Conservation (phyloP, 495 filamentous ascomycete genomes). For the Penicillium canescens region DNA sequence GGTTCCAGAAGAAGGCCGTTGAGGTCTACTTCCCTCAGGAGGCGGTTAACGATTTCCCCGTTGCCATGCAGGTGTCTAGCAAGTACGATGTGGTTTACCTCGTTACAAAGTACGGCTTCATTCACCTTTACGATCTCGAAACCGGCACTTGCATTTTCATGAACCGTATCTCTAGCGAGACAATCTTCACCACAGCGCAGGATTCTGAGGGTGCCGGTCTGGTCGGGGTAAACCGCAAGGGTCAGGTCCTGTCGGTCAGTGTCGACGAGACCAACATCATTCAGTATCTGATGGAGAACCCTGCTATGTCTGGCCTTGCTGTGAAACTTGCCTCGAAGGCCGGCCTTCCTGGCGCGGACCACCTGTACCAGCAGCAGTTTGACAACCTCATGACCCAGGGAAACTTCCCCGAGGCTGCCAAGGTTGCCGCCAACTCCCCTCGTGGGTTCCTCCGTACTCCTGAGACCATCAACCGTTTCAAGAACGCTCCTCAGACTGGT, state of each 20-base stretch:
- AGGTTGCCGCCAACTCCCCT: constrained; percentile 93
- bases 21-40: constrained; percentile 97
- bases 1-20: constrained; percentile 91
- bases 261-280: constrained; percentile 90
- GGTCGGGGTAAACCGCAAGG: constrained; percentile 95
- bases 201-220: constrained; percentile 85
- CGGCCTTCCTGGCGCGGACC: constrained; percentile 91
- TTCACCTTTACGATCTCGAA: constrained; percentile 97
- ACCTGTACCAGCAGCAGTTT: constrained; percentile 91
- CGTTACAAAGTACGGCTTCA: constrained; percentile 98
- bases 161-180: constrained; percentile 99
- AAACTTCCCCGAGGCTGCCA: constrained; percentile 85
- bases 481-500: constrained; percentile 69
- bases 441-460: constrained; percentile 91
- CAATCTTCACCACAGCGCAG: constrained; percentile 89
- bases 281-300: constrained; percentile 91
- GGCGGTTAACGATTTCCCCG: constrained; percentile 94
- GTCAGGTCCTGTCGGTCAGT: constrained; percentile 90
- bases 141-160: constrained; percentile 98
- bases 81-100: constrained; percentile 96
- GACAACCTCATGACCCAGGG: constrained; percentile 75
- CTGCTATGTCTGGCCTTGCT: constrained; percentile 85
- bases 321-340: constrained; percentile 94
- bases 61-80: constrained; percentile 94
- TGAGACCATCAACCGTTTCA: constrained; percentile 93